These are phyloP conservation scores for Lentinula raphanica DNA, from an alignment of 768 basidiomycete species.

Conservation along the genomic window DNA sequence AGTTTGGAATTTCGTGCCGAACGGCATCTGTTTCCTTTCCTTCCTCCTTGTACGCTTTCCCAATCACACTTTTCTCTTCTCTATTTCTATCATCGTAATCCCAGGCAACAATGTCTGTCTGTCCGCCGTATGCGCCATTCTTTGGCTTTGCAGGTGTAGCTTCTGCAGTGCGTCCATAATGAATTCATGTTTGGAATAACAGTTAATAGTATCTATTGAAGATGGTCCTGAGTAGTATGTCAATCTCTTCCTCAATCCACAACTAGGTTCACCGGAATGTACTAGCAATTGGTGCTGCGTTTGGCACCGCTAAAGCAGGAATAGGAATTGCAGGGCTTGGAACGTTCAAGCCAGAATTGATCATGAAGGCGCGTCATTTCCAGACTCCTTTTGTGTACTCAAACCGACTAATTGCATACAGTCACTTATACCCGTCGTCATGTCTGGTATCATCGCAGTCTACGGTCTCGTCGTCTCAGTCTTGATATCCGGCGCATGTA, in stretches of 20 bases:
- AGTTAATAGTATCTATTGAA: conserved; percentile 26
- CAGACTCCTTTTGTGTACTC: not conserved
- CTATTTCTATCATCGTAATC: not conserved
- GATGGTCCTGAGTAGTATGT: conserved; percentile 95
- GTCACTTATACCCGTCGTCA: conserved; percentile 95
- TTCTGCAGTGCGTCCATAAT: conserved; percentile 60
- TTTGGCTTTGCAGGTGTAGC: conserved; percentile 97
- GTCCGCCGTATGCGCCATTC: conserved; percentile 95
- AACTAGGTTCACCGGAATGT: conserved; percentile 2
- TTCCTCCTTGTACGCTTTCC: conserved; percentile 12
- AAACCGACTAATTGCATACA: conserved; percentile 22
- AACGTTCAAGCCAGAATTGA: conserved; percentile 89
- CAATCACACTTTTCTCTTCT: not conserved
- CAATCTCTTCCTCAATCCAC: not conserved
- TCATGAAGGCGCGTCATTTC: conserved; percentile 79
- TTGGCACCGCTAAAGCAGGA: conserved; percentile 94
- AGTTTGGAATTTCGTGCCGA: not conserved
- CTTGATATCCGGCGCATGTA: conserved; percentile 68
- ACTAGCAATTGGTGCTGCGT: conserved; percentile 88
- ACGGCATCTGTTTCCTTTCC: not conserved
- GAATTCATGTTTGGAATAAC: not conserved
- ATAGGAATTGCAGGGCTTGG: conserved; percentile 96
- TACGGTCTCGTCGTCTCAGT: conserved; percentile 96
- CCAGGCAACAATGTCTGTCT: conserved; percentile 46
- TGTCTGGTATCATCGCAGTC: conserved; percentile 97